phyloP scores from a whole-genome alignment of 495 filamentous ascomycete species.

The Penicillium longicatenatum region DNA sequence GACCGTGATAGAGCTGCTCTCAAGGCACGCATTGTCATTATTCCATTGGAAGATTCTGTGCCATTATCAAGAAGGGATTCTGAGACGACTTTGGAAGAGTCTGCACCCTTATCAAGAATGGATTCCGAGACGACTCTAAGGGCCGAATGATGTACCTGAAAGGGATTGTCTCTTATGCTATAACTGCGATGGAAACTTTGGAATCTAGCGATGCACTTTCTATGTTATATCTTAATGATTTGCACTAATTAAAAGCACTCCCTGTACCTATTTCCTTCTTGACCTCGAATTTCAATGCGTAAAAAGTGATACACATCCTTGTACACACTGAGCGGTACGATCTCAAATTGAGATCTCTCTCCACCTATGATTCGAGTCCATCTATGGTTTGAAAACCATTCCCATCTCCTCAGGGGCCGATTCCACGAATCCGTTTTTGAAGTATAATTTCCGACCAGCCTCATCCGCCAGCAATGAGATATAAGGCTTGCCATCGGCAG shows the following conservation, averaged over 20 bases:
- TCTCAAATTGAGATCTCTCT: too few species aligned
- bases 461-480: slow-evolving; percentile 50
- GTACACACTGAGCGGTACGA: too few species aligned
- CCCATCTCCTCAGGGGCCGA: slow-evolving; percentile 31
- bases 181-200: background rate
- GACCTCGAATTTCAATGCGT: too few species aligned
- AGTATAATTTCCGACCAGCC: slow-evolving; percentile 47
- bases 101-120: background rate
- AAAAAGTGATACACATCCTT: too few species aligned
- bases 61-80: background rate
- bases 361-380: background rate
- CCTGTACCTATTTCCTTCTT: background rate
- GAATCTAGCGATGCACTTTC: background rate
- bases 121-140: background rate
- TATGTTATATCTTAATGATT: background rate
- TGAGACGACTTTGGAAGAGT: slow-evolving; percentile 8
- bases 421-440: slow-evolving; percentile 51
- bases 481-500: slow-evolving; percentile 39
- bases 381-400: slow-evolving; percentile 18
- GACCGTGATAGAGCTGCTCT: slow-evolving; percentile 22
- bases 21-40: slow-evolving; percentile 38
- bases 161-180: background rate
- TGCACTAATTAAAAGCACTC: background rate
- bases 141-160: background rate
- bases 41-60: slow-evolving; percentile 22